Base-by-base conservation (phyloP, 192 early-diverging fungal species). In the Coemansia aciculifera region DNA sequence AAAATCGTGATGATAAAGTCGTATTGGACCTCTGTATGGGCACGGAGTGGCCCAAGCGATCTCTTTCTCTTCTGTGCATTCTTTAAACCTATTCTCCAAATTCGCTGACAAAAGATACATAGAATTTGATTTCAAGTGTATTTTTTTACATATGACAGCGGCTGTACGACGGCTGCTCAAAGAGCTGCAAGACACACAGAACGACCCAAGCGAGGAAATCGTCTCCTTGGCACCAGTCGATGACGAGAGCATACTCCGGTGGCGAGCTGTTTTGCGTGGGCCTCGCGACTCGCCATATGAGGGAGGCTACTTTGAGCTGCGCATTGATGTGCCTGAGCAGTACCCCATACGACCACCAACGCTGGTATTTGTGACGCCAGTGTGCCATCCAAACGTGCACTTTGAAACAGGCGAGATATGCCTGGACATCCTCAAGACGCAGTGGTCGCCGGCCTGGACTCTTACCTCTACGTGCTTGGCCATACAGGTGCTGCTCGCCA, bases 401-500 rank as follows among this genome's bases (percentile, higher is more conserved):
- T 95, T 93, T 59, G 79, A 94, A 86, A 95, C 94, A 0, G 97
- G 97, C 19, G 95, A 98, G 74, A 98, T 99, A 62, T 99, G 97
- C 64, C 84, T 99, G 60, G 97, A 99, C 83, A 88, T 99, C 38
- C 85, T 99, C 39, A 95, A 95, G 67, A 85, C 91, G 29, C 91
- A 90, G 61, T 99, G 97, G 97, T 91, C 91, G 39, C 97, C 97
- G 10, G 91, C 94, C 17, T 99, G 94, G 94, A 98, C 94, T 37
- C 86, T 99, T 19, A 80, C 91, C 38, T 92, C 94, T 5, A 89
- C 92, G 0, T 89, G 92, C 63, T 67, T 93, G 36, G 96, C 95
- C 36, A 90, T 99, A 29, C 87, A 86, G 24, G 85, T 92, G 31
- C 85, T 98, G 38, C 75, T 98, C n/a, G 87, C 87, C 49, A 86